Evolutionary conservation across 1,284 basidiomycete genomes (phyloP), one percentile per base, ranked within the genome.

Genomic region (Abortiporus biennis): DNA sequence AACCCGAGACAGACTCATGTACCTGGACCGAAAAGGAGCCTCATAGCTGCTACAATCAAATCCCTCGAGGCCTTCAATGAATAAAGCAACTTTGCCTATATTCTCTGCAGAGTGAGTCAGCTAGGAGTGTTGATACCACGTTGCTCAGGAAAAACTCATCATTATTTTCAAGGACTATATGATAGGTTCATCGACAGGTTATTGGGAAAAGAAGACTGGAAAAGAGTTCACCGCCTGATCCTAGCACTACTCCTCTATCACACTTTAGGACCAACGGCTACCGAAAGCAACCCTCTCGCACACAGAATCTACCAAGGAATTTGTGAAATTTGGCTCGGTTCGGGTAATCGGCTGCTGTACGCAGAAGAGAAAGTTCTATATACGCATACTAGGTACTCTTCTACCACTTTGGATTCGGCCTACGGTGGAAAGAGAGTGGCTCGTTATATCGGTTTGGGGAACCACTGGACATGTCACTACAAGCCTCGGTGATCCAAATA

Each of bases 361-460:
- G 55, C 46, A 2, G 47, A 56, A 21, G 34, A 20, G 19, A 13
- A 22, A 6, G 9, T 9, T 9, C 8, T 6, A 16, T 16, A 36
- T 19, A n/a, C n/a, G n/a, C 11, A 11, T 15, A 20, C 50, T 6
- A 46, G 50, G 12, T 58, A 52, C 31, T n/a, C n/a, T n/a, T 64
- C 59, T 40, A 38, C 55, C 20, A 40, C 54, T 2, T 27, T 67
- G 2, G 67, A 69, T 46, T 39, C 68, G 6, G 62, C 65, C 44
- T 49, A 58, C 19, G 55, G 55, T 5, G 54, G 54, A 46, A 58
- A 57, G 33, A 51, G 47, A 4, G 59, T 50, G 2, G 43, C 52
- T 8, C 52, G 63, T 5, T 71, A 63, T 44, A 42, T 71, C 2
- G 69, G 68, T 69, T 43, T 63, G 64, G 4, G 64, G 57, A 6